Conservation (phyloP, 1,284 basidiomycete species). For the Ceraceosorus guamensis region DNA sequence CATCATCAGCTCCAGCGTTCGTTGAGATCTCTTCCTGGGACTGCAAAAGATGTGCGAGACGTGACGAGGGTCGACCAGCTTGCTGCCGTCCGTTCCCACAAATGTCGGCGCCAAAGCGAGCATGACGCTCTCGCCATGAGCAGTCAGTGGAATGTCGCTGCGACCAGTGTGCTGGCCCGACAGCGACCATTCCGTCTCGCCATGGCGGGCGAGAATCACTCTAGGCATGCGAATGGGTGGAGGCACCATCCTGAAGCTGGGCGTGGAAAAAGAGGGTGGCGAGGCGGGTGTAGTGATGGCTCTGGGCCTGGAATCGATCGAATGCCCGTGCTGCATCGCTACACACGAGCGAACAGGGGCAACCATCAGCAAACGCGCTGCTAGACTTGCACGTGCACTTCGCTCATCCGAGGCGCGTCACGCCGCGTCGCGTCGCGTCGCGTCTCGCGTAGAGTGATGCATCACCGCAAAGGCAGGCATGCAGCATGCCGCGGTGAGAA, state of each 20-base stretch:
- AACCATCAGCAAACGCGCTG: too few species aligned
- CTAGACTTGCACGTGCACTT: too few species aligned
- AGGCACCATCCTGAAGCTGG: slow-evolving; percentile 5
- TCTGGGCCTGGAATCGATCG: too few species aligned
- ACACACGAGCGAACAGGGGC: too few species aligned
- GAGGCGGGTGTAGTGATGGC: too few species aligned
- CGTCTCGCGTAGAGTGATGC: too few species aligned
- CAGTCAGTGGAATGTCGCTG: slow-evolving; percentile 38
- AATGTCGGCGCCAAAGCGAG: slow-evolving; percentile 31
- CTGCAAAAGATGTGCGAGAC: slow-evolving; percentile 37
- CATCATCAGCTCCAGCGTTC: slow-evolving; percentile 37
- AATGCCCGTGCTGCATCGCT: too few species aligned
- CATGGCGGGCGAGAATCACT: slow-evolving; percentile 44
- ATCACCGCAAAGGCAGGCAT: too few species aligned
- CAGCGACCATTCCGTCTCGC: slow-evolving; percentile 46
- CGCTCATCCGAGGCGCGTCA: too few species aligned
- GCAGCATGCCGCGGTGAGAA: too few species aligned
- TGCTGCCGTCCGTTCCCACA: slow-evolving; percentile 20
- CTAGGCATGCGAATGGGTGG: slow-evolving; percentile 36
- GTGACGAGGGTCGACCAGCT: slow-evolving; percentile 32
- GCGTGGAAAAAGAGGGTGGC: too few species aligned
- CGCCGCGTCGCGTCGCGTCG: too few species aligned
- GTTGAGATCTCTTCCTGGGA: slow-evolving; percentile 30
- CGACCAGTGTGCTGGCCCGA: slow-evolving; percentile 44
- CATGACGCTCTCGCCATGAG: slow-evolving; percentile 39